These are phyloP conservation scores for Penstemon eatonii DNA, from an alignment of 257 asterid genomes.

Conservation along the genomic window DNA sequence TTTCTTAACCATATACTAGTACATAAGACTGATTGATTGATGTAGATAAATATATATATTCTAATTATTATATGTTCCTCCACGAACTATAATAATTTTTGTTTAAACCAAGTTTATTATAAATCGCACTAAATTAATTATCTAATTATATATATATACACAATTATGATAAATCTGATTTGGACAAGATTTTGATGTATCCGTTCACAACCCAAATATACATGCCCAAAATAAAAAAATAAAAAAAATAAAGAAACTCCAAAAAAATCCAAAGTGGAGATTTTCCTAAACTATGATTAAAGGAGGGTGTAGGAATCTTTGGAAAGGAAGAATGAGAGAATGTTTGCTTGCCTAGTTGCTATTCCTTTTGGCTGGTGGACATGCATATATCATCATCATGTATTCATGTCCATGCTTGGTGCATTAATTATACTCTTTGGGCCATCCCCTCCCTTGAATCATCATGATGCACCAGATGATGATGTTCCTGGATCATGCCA, in stretches of 20 bases:
- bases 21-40: not conserved
- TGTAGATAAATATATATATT: not conserved
- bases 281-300: constrained; percentile 49
- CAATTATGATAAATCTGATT: not conserved
- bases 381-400: not conserved
- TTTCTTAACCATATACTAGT: constrained; percentile 27
- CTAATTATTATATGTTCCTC: too few relatives aligned
- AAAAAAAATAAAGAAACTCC: not conserved
- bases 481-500: constrained; percentile 59
- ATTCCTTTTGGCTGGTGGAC: constrained; percentile 29
- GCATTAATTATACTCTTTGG: constrained; percentile 45
- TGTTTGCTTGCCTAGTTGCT: constrained; percentile 28
- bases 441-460: constrained; percentile 48
- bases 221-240: not conserved
- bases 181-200: constrained; percentile 23
- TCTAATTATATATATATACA: not conserved
- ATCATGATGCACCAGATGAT: constrained; percentile 59
- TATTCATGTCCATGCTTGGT: constrained; percentile 35
- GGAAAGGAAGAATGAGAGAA: constrained; percentile 34
- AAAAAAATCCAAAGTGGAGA: constrained; percentile 54
- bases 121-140: too few relatives aligned
- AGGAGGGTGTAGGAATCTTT: constrained; percentile 29
- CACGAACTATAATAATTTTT: too few relatives aligned
- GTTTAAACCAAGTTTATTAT: too few relatives aligned
- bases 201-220: not conserved